Conservation (phyloP, 139 green algal species). For the Chlorella vulgaris region DNA sequence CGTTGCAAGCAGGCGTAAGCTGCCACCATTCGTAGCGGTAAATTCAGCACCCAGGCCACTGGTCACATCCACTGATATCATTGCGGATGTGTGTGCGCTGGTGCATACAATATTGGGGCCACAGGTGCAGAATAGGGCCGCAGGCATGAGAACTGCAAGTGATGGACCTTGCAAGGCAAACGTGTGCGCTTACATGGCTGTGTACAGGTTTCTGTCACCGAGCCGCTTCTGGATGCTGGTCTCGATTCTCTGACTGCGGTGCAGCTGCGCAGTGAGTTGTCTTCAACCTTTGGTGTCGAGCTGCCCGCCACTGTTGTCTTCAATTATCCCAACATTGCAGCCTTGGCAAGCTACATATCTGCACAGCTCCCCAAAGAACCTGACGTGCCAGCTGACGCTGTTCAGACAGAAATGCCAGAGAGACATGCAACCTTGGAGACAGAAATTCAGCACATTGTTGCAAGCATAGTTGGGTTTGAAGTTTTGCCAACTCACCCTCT, state of each 20-base stretch:
- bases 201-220: slow-evolving; percentile 18
- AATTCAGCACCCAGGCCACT: no score
- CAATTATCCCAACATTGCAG: slow-evolving; percentile 59
- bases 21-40: no score
- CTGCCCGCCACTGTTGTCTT: slow-evolving; percentile 64
- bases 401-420: background rate
- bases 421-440: background rate
- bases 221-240: slow-evolving; percentile 50
- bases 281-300: slow-evolving; percentile 45
- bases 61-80: no score
- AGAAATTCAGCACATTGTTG: background rate
- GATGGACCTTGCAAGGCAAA: no score
- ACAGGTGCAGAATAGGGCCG: no score
- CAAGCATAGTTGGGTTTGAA: background rate
- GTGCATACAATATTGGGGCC: background rate
- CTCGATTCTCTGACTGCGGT: slow-evolving; percentile 74
- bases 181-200: background rate
- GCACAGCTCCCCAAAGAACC: background rate
- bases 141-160: no score
- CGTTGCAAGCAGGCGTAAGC: no score
- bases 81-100: background rate
- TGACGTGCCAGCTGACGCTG: no score
- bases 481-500: slow-evolving; percentile 36
- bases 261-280: slow-evolving; percentile 76
- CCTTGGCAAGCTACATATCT: background rate